Evolutionary conservation across 163 green algal genomes (phyloP), one percentile per base, ranked within the genome.

Genomic region (Chlamydomonas reinhardtii): DNA sequence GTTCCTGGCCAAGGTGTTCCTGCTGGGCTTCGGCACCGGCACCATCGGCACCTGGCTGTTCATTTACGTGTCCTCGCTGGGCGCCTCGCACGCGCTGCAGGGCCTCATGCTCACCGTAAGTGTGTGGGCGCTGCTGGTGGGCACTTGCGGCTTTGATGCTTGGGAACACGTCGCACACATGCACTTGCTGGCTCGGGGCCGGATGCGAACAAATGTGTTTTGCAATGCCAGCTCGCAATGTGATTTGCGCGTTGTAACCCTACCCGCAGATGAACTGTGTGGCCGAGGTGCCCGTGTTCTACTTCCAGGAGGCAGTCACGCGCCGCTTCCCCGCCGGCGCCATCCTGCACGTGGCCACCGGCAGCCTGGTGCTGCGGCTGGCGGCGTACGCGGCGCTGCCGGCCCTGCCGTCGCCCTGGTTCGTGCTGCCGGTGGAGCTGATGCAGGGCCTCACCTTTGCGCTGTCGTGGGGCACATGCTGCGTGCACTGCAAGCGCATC

Each of bases 281-380:
- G 52, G 74, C 74, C 34, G 74, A 80, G 74, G 74, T 80, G 17
- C 74, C 74, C 8, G 74, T 69, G 31, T 80, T 80, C 74, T 24
- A 27, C 54, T 80, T 69, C 39, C 34, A 80, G 74, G 17, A n/a
- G n/a, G 19, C 8, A 52, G 29, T 80, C n/a, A 37, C 31, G 8
- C 31, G n/a, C 9, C 74, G 52, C 74, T 22, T 80, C 22, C 52
- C 52, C 52, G n/a, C 74, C 34, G 19, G 6, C 52, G 31, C 35
- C 17, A 8, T 80, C 3, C 74, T 80, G 52, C 52, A 80, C 48
- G n/a, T 69, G 19, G 69, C 52, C 31, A 64, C 69, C 15, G 52
- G 48, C 15, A 31, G 12, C 8, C 52, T 80, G 74, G 52, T 56
- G n/a, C 16, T 54, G 27, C 52, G 74, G 25, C 74, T 80, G 74